phyloP scores from a whole-genome alignment of 192 early-diverging fungal species.

The Obelidium mucronatum region DNA sequence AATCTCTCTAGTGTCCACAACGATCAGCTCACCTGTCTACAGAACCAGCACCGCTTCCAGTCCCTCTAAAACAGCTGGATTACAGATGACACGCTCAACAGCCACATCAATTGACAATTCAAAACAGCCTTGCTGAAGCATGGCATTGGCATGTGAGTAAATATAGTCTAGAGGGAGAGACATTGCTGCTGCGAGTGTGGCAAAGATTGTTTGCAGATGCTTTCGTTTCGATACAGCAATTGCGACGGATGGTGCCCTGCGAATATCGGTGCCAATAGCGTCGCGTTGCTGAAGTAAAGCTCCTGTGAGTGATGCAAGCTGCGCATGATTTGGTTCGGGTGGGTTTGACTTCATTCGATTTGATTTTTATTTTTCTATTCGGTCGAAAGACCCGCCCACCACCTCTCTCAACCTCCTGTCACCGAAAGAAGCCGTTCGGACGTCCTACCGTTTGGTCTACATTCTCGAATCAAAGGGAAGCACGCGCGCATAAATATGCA shows the following conservation, averaged over 20 bases:
- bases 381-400: neutral
- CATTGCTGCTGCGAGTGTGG: neutral
- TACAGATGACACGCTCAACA: neutral
- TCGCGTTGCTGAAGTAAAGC: neutral
- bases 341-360: neutral
- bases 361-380: neutral
- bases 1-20: no score
- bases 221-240: neutral
- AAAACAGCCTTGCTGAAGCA: neutral
- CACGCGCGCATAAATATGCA: slow-evolving; percentile 7
- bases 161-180: neutral
- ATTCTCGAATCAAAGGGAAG: neutral
- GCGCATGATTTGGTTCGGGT: neutral
- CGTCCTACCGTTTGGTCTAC: no score
- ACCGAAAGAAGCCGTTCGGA: no score
- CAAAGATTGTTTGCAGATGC: neutral
- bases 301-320: neutral
- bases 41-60: no score
- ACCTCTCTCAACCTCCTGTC: neutral
- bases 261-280: neutral
- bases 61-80: no score
- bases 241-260: neutral
- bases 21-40: no score
- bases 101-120: no score
- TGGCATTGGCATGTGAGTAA: neutral